A percentile compares a stretch with the other conserved stretches of the same genome.
These are phyloP conservation scores for Diaporthe citriasiana DNA, from an alignment of 2,329 filamentous ascomycete genomes.

Conservation along the genomic window DNA sequence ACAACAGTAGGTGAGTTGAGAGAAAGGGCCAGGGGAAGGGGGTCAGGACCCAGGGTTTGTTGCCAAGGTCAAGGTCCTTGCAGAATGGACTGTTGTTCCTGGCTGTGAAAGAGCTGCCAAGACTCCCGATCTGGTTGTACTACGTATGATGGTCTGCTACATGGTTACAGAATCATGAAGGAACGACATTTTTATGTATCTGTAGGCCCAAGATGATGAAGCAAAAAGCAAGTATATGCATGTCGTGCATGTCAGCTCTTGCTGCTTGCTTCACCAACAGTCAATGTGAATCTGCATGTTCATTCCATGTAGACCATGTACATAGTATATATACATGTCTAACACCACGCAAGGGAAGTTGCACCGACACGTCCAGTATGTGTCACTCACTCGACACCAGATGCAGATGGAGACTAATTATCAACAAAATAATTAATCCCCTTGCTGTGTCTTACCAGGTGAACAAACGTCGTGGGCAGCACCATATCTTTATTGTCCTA, in stretches of 20 bases:
- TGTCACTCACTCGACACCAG: neutral
- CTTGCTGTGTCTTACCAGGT: neutral
- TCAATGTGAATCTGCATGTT: slow-evolving; percentile 16
- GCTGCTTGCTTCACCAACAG: neutral
- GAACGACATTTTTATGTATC: neutral
- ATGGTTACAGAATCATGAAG: neutral
- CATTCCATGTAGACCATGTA: neutral
- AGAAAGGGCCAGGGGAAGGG: slow-evolving; percentile 24
- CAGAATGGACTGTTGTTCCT: slow-evolving; percentile 16
- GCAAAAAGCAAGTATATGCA: neutral
- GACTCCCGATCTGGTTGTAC: neutral
- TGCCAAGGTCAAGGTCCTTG: slow-evolving; percentile 16
- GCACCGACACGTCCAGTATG: neutral
- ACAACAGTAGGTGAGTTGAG: too few species aligned
- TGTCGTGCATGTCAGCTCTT: slow-evolving; percentile 1
- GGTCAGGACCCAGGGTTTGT: slow-evolving; percentile 20
- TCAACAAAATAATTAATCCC: neutral
- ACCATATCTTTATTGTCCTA: neutral
- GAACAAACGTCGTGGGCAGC: slow-evolving; percentile 3
- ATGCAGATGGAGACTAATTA: too few species aligned
- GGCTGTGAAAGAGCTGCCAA: neutral
- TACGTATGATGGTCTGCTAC: neutral
- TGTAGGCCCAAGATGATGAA: neutral
- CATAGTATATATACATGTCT: too few species aligned
- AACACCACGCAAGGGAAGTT: neutral